Evolutionary conservation across 441 rosid genomes (phyloP), one percentile per base, ranked within the genome.

Genomic region (Geranium incanum): DNA sequence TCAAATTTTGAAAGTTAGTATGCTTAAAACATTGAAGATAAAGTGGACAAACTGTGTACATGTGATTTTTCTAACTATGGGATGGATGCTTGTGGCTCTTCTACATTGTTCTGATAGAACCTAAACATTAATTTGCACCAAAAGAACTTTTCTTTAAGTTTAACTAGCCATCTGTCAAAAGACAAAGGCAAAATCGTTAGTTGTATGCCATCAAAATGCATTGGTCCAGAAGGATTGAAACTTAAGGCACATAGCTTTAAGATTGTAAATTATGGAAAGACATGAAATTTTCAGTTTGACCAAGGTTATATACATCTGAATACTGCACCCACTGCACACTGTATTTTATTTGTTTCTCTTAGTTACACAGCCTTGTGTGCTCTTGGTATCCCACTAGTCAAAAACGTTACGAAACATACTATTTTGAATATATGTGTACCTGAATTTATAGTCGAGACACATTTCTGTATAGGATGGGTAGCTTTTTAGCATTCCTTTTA

Each of bases 191-290:
- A 60, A 60, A 60, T 60, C 36, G 9, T 60, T 60, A 60, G 36
- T 60, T 60, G 65, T n/a, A 60, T 19, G 66, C 8, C 36, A 60
- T 60, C 66, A 60, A 19, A 60, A 18, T 60, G 66, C 66, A 33
- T 60, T 13, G 23, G 65, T 12, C 6, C 28, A 7, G 65, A 60
- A 60, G 65, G 65, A 60, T 60, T 11, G 33, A 60, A 60, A 50
- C 59, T n/a, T n/a, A 50, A 50, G 59, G 59, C n/a, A 6, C 59
- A 50, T 50, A 50, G 59, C 63, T 19, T 59, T 59, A 21, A 21
- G 21, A 21, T 21, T 21, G 21, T 21, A 21, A 21, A 21, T 21
- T 21, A 21, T 21, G 21, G 21, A 21, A 18, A 18, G 18, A 16
- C 12, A 16, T 18, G 33, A 18, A 59, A 59, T 19, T 5, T 60